phyloP scores from a whole-genome alignment of 1,284 basidiomycete species.

The Ceratobasidium sp. region DNA sequence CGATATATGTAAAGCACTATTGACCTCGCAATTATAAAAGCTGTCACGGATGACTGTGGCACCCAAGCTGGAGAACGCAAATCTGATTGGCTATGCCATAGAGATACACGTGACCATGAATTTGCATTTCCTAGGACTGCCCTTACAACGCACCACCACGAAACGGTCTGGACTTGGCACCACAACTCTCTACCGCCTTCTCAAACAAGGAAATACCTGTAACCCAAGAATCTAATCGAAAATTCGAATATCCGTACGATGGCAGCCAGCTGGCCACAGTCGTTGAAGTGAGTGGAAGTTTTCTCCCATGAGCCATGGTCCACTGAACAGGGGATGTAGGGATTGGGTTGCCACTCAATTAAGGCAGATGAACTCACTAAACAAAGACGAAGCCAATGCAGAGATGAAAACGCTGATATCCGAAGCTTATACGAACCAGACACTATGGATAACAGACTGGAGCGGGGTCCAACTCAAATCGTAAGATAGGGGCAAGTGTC shows the following conservation, averaged over 20 bases:
- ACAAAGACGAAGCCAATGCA: constrained; percentile 75
- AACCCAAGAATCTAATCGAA: not conserved
- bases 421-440: constrained; percentile 77
- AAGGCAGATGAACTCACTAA: constrained; percentile 79
- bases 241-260: too few relatives aligned
- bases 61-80: not conserved
- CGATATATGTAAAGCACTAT: too few relatives aligned
- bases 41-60: not conserved
- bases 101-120: constrained; percentile 10
- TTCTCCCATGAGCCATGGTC: not conserved
- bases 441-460: constrained; percentile 91
- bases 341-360: constrained; percentile 86
- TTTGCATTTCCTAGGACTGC: not conserved
- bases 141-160: constrained; percentile 32
- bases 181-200: not conserved
- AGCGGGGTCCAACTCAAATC: constrained; percentile 78
- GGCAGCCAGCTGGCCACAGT: constrained; percentile 38
- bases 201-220: too few relatives aligned
- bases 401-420: constrained; percentile 87
- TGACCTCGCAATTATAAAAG: too few relatives aligned
- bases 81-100: not conserved
- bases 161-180: not conserved
- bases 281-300: constrained; percentile 23
- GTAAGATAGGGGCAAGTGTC: constrained; percentile 52
- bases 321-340: constrained; percentile 52